phyloP scores from a whole-genome alignment of 2,329 filamentous ascomycete genomes.

The Penicillium sp. region DNA sequence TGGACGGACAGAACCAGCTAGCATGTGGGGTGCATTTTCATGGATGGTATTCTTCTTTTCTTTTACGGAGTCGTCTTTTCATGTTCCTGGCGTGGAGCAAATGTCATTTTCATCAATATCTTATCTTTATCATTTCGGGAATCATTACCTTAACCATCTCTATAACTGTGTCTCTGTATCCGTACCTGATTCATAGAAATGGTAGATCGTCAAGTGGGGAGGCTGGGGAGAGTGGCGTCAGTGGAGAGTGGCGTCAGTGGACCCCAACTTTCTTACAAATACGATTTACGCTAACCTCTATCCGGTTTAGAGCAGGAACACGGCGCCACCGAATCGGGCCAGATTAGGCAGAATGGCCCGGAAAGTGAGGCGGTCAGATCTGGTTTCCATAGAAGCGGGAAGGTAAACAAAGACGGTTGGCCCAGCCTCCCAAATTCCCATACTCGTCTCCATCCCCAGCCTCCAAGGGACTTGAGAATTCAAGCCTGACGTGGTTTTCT shows the following conservation, averaged over 20 bases:
- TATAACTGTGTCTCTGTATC: neutral
- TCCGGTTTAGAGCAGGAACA: conserved; percentile 6
- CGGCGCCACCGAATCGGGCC: neutral
- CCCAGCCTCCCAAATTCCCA: conserved; percentile 42
- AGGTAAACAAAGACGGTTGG: conserved; percentile 45
- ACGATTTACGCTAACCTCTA: conserved; percentile 10
- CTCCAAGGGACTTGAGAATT: conserved; percentile 26
- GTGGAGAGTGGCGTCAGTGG: conserved; percentile 13
- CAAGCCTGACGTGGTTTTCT: conserved; percentile 22
- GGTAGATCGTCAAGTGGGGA: neutral
- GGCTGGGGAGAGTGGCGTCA: conserved; percentile 1
- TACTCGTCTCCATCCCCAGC: conserved; percentile 35
- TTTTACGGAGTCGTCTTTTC: conserved; percentile 4
- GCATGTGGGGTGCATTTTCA: conserved; percentile 10
- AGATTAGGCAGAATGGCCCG: conserved; percentile 9
- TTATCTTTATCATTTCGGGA: neutral
- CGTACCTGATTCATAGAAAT: neutral
- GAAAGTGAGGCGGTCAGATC: conserved; percentile 30
- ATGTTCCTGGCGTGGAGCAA: conserved; percentile 10
- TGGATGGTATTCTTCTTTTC: neutral
- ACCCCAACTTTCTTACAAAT: conserved; percentile 6
- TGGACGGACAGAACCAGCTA: conserved; percentile 1
- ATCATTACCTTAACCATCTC: neutral
- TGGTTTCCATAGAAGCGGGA: conserved; percentile 38
- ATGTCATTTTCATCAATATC: neutral